phyloP scores from a whole-genome alignment of 2,329 filamentous ascomycete species.

The Aspergillus ruber region DNA sequence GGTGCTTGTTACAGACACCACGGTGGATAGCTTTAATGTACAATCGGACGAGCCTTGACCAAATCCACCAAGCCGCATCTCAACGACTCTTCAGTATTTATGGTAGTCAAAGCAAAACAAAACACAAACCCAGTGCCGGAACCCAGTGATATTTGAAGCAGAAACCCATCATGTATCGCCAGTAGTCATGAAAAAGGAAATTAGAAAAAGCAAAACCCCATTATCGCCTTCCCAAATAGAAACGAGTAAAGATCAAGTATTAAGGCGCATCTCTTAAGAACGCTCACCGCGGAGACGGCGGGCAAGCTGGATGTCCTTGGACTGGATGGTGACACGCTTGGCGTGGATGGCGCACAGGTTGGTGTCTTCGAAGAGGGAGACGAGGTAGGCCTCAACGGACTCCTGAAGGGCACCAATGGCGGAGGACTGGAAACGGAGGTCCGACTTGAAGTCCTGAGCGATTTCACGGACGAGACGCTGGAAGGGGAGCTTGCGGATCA shows the following conservation, averaged over 20 bases:
- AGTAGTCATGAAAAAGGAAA: slow-evolving; percentile 33
- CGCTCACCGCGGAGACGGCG: slow-evolving; percentile 91
- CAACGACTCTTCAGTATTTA: slow-evolving; percentile 24
- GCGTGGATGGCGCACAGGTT: slow-evolving; percentile 98
- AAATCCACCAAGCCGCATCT: slow-evolving; percentile 20
- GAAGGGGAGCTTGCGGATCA: slow-evolving; percentile 97
- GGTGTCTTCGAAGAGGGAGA: slow-evolving; percentile 97
- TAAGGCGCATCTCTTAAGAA: slow-evolving; percentile 52
- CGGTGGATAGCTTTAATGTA: slow-evolving; percentile 27
- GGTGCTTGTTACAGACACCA: slow-evolving; percentile 24
- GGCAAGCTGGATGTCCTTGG: slow-evolving; percentile 94
- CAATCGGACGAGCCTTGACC: slow-evolving; percentile 25
- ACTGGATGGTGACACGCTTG: slow-evolving; percentile 95
- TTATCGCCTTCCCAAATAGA: slow-evolving; percentile 36
- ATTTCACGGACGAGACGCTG: slow-evolving; percentile 97
- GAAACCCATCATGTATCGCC: slow-evolving; percentile 41
- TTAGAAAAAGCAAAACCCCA: slow-evolving; percentile 27
- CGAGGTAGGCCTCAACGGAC: slow-evolving; percentile 96
- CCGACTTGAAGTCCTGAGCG: slow-evolving; percentile 89
- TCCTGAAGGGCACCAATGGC: slow-evolving; percentile 97
- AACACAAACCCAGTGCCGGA: slow-evolving; percentile 30
- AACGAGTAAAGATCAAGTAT: slow-evolving; percentile 21
- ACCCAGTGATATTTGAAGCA: slow-evolving; percentile 35
- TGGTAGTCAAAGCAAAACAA: slow-evolving; percentile 24
- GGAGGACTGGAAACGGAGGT: slow-evolving; percentile 95